Conservation (phyloP, 495 filamentous ascomycete genomes). For the Neurospora cerealis region DNA sequence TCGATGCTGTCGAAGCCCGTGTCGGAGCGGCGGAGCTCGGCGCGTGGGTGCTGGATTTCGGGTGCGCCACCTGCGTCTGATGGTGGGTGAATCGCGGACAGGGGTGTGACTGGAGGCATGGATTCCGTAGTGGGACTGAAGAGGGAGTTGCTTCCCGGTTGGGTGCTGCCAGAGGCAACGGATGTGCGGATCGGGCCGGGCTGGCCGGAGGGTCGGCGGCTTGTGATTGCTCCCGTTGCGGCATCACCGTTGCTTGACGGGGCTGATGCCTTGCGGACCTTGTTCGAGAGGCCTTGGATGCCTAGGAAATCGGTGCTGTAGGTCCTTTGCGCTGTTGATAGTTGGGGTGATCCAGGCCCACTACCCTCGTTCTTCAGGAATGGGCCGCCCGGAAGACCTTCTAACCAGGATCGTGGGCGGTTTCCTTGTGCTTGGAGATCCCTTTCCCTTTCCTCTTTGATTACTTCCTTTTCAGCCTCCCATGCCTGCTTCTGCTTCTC, state of each 20-base stretch:
- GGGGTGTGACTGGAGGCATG: neutral
- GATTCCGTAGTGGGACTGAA: conserved; percentile 28
- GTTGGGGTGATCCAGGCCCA: conserved; percentile 36
- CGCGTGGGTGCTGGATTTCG: conserved; percentile 27
- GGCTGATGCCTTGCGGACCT: conserved; percentile 33
- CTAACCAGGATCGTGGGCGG: conserved; percentile 65
- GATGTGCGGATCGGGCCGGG: conserved; percentile 21
- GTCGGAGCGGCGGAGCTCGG: conserved; percentile 38
- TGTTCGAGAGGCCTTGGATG: conserved; percentile 30
- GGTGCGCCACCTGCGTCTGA: conserved; percentile 33
- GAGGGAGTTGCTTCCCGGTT: conserved; percentile 20
- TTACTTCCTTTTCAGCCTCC: conserved; percentile 58
- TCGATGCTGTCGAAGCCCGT: conserved; percentile 45
- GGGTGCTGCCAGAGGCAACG: conserved; percentile 4
- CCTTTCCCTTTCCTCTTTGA: conserved; percentile 40
- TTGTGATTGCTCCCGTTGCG: conserved; percentile 15
- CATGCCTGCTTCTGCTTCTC: conserved; percentile 48
- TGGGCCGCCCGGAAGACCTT: conserved; percentile 35
- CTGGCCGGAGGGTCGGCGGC: conserved; percentile 30
- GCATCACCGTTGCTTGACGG: conserved; percentile 36
- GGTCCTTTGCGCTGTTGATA: conserved; percentile 31
- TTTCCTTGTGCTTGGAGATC: neutral
- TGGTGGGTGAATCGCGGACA: neutral
- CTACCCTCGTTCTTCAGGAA: conserved; percentile 28
- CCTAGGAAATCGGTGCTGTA: conserved; percentile 39